These are phyloP conservation scores for Plantago elongata DNA, from an alignment of 257 asterid species.

Conservation along the genomic window DNA sequence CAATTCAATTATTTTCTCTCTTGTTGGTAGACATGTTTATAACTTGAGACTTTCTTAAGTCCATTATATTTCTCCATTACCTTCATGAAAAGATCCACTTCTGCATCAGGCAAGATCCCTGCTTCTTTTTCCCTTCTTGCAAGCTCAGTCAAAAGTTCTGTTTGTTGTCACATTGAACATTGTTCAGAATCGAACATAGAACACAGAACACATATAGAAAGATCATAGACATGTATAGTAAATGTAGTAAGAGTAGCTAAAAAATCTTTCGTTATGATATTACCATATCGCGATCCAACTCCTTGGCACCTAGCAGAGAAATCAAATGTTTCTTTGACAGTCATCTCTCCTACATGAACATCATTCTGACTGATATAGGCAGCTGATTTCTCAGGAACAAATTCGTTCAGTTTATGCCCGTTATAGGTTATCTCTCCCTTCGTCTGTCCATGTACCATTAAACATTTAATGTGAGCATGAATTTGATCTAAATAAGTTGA, in stretches of 20 bases:
- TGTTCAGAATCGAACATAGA: neutral
- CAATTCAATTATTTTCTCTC: neutral
- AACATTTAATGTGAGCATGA: neutral
- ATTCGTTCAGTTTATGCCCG: constrained; percentile 63
- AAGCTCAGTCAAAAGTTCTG: constrained; percentile 72
- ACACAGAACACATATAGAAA: no score
- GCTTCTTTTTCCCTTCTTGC: constrained; percentile 64
- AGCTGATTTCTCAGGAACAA: constrained; percentile 78
- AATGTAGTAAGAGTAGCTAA: neutral
- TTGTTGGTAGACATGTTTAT: neutral
- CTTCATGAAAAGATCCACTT: constrained; percentile 88
- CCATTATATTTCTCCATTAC: constrained; percentile 24
- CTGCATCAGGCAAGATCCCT: constrained; percentile 72
- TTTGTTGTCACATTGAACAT: neutral
- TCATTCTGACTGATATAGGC: constrained; percentile 96
- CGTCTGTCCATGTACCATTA: constrained; percentile 36
- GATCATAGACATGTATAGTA: neutral
- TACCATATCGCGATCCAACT: constrained; percentile 86
- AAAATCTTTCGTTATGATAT: neutral
- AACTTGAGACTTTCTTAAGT: neutral
- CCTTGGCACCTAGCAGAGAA: constrained; percentile 96
- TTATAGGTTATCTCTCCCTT: constrained; percentile 76
- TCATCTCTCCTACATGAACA: constrained; percentile 90
- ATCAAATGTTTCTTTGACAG: constrained; percentile 88
- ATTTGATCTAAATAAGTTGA: neutral